phyloP scores from a whole-genome alignment of 73 alveolate genomes.

The Halteria grandinella region DNA sequence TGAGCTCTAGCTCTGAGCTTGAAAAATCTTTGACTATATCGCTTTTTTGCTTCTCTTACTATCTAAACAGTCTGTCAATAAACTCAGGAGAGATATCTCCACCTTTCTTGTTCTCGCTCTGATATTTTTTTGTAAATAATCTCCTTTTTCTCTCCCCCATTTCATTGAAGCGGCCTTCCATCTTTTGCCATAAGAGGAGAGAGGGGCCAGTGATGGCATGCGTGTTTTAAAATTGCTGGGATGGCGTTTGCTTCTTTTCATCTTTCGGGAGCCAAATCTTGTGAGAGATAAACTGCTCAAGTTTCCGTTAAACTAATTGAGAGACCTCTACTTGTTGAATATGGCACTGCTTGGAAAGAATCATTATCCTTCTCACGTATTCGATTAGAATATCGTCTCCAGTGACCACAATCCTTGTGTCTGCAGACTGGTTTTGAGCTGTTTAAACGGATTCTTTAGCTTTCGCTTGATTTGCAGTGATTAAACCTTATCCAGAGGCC shows the following conservation, averaged over 20 bases:
- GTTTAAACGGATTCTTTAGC: no score
- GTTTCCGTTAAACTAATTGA: background rate
- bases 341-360: background rate
- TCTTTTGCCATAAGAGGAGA: constrained; percentile 50
- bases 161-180: constrained; percentile 53
- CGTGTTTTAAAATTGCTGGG: background rate
- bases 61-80: constrained; percentile 46
- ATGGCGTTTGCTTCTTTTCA: background rate
- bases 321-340: background rate
- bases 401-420: constrained; percentile 59
- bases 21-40: constrained; percentile 55
- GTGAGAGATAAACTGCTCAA: constrained; percentile 43
- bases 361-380: constrained; percentile 53
- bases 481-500: no score
- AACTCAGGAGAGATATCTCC: constrained; percentile 32
- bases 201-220: no score
- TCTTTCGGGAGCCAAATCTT: constrained; percentile 49
- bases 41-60: constrained; percentile 56
- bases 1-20: constrained; percentile 44
- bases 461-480: no score
- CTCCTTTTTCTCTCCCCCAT: constrained; percentile 65
- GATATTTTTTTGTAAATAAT: constrained; percentile 1
- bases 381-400: constrained; percentile 73
- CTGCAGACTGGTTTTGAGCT: background rate
- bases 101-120: constrained; percentile 49